Conservation (phyloP, 2,329 filamentous ascomycete genomes). For the Alternaria postmessia region DNA sequence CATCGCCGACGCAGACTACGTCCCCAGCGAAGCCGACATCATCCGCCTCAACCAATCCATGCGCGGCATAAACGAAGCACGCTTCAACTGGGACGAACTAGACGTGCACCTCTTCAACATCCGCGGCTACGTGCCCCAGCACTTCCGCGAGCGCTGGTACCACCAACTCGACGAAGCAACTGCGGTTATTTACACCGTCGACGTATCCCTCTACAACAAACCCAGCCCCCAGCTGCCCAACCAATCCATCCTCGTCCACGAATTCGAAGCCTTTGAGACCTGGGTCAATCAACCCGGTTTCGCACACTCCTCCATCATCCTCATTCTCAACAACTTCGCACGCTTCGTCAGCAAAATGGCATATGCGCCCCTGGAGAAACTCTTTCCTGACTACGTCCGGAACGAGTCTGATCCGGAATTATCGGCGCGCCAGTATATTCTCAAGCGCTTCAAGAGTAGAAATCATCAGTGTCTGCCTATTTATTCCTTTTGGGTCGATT, state of each 20-base stretch:
- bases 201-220: conserved; percentile 45
- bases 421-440: conserved; percentile 43
- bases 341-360: conserved; percentile 45
- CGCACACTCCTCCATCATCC: conserved; percentile 38
- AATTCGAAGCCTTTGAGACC: conserved; percentile 42
- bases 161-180: conserved; percentile 48
- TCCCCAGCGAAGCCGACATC: conserved; percentile 47
- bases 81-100: conserved; percentile 48
- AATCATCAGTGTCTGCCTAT: conserved; percentile 41
- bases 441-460: conserved; percentile 42
- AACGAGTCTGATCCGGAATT: conserved; percentile 32
- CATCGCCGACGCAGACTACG: conserved; percentile 38
- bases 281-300: conserved; percentile 44
- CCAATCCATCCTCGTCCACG: conserved; percentile 41
- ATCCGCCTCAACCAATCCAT: conserved; percentile 42
- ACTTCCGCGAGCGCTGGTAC: conserved; percentile 48
- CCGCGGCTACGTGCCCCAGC: conserved; percentile 39
- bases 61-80: conserved; percentile 45
- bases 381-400: conserved; percentile 42
- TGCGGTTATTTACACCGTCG: conserved; percentile 44
- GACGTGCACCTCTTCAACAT: conserved; percentile 49
- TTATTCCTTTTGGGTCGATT: conserved; percentile 50
- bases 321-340: conserved; percentile 48
- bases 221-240: conserved; percentile 37
- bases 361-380: conserved; percentile 37